Base-by-base conservation (phyloP, 192 early-diverging fungal species). In the Rhizophagus clarus region DNA sequence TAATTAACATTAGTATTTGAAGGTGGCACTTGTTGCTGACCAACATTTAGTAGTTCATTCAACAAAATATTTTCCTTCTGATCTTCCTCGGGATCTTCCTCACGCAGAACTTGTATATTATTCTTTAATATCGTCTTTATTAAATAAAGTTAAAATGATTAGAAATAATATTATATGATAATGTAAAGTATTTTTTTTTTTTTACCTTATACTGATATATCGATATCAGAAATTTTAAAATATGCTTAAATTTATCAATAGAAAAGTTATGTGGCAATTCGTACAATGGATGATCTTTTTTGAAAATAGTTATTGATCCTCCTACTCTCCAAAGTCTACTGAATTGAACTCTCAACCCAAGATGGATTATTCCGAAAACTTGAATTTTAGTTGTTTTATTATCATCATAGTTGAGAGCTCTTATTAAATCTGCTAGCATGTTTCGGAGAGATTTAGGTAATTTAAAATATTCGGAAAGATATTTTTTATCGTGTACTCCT, bases 341-440 rank as follows among this genome's bases (percentile, higher is more conserved):
- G 34, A 76, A 76, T 76, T 76, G 74, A 40, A 76, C 45, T 40
- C 37, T 40, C 28, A 76, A 62, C 28, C 61, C 74, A 63, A 76
- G 61, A 26, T 76, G 74, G 22, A 76, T 32, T 24, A 76, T 62
- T 62, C 74, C 74, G 63, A 76, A 62, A 40, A 76, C 61, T 76
- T 63, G 75, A 63, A 76, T 7, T 12, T 76, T 76, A 62, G 7
- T 42, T 31, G 61, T 9, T 62, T 26, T 76, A 20, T 62, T 29
- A 34, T 47, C 61, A 42, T 76, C 61, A 62, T 63, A 76, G 24
- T 76, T 62, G 14, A 76, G 24, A 76, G 61, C 74, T 42, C 37
- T 76, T 12, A 76, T 76, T 62, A 76, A 76, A 76, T 76, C 74
- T 32, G 61, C 31, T 26, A 40, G 31, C 11, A 76, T 76, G 34